Evolutionary conservation across 1,284 basidiomycete genomes (phyloP).

Genomic region (Ceratorhiza oryzae-sativae): DNA sequence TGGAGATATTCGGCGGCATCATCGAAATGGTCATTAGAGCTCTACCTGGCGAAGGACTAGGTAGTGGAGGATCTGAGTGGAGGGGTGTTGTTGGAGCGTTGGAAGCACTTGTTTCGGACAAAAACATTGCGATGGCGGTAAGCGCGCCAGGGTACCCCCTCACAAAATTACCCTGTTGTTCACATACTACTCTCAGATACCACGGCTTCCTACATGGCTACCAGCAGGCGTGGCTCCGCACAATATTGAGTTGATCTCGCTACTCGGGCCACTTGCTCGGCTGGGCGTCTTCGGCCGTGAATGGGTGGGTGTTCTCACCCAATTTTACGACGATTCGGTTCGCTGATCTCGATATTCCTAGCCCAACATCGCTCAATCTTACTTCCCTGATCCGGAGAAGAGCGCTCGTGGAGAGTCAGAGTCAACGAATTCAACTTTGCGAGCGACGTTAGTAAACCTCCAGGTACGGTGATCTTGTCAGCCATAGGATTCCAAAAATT

Average conservation of each 20-base stretch:
- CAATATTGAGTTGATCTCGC: conserved; percentile 62
- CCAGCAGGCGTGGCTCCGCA: conserved; percentile 65
- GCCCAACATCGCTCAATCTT: conserved; percentile 78
- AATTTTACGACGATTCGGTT: too few species aligned
- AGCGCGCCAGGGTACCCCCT: conserved; percentile 38
- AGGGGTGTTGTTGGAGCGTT: conserved; percentile 84
- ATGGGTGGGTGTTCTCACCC: too few species aligned
- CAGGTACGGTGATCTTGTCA: conserved; percentile 61
- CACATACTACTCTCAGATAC: conserved; percentile 54
- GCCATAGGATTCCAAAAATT: too few species aligned
- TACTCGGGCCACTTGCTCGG: conserved; percentile 83
- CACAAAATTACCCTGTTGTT: background rate
- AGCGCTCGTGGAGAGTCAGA: conserved; percentile 78
- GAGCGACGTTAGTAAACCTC: conserved; percentile 79
- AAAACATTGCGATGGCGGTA: conserved; percentile 79
- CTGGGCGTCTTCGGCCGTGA: conserved; percentile 85
- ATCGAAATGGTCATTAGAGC: conserved; percentile 46
- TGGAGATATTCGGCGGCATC: conserved; percentile 44
- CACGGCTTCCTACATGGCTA: conserved; percentile 74
- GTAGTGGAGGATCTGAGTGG: conserved; percentile 63
- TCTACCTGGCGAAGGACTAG: conserved; percentile 38
- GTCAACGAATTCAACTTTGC: conserved; percentile 81
- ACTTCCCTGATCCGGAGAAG: conserved; percentile 86
- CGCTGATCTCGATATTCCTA: too few species aligned
- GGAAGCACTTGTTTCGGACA: conserved; percentile 80